Conservation (phyloP, 2,329 filamentous ascomycete genomes). For the Triangularia setosa region DNA sequence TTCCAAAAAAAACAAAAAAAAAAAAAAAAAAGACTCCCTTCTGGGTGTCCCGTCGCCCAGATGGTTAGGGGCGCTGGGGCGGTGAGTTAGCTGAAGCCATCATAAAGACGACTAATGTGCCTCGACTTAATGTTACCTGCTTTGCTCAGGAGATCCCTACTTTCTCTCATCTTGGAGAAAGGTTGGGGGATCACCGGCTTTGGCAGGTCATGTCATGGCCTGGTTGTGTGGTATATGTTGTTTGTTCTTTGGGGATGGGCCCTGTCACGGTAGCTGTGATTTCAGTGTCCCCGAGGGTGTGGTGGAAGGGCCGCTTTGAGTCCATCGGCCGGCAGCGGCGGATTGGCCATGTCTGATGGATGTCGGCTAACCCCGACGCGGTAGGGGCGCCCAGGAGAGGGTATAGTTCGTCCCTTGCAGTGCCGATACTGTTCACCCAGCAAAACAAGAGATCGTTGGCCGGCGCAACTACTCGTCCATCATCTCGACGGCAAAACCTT, state of each 20-base stretch:
- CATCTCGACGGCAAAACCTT: slow-evolving; percentile 56
- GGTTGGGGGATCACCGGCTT: background rate
- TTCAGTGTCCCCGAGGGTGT: background rate
- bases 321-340: background rate
- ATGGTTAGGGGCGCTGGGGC: too few relatives aligned
- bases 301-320: background rate
- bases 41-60: too few relatives aligned
- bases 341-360: background rate
- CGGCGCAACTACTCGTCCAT: slow-evolving; percentile 21
- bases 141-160: background rate
- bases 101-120: background rate
- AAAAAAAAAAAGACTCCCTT: too few relatives aligned
- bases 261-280: background rate
- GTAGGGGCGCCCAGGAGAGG: background rate
- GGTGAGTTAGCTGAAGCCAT: too few relatives aligned
- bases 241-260: background rate
- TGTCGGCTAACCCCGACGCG: background rate
- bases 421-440: background rate
- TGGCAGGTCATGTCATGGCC: background rate
- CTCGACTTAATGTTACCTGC: background rate
- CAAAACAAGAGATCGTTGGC: background rate
- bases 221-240: background rate
- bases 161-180: background rate
- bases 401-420: background rate
- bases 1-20: too few relatives aligned